A percentile compares a stretch with the other conserved stretches of the same genome.
Conservation (phyloP, 2,329 filamentous ascomycete species). For the Calonectria pteridis region DNA sequence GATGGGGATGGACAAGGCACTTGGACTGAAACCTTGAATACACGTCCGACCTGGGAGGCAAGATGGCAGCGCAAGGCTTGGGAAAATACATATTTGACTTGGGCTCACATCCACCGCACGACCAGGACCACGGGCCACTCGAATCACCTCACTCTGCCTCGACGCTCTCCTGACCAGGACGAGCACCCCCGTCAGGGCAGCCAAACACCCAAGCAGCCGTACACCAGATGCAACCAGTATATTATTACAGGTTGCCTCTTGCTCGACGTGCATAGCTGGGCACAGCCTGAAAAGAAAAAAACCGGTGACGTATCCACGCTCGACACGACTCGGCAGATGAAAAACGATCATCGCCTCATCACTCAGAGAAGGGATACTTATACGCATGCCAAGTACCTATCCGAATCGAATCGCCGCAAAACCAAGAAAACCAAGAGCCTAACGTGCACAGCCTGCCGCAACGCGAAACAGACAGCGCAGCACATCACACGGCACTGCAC, state of each 20-base stretch:
- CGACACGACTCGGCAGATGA: slow-evolving; percentile 35
- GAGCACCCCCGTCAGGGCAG: slow-evolving; percentile 39
- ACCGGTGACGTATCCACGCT: slow-evolving; percentile 40
- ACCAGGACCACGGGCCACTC: slow-evolving; percentile 41
- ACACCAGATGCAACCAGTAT: slow-evolving; percentile 35
- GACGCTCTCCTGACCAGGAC: slow-evolving; percentile 44
- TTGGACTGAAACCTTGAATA: slow-evolving; percentile 16
- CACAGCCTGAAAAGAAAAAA: slow-evolving; percentile 33
- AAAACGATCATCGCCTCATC: slow-evolving; percentile 19
- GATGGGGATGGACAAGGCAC: slow-evolving; percentile 9
- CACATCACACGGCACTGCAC: background rate
- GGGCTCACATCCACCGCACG: slow-evolving; percentile 30
- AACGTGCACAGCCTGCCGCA: slow-evolving; percentile 22
- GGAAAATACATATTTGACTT: slow-evolving; percentile 15
- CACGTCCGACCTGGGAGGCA: slow-evolving; percentile 5
- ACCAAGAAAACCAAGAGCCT: background rate
- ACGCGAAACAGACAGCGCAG: slow-evolving; percentile 21
- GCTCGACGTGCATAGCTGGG: slow-evolving; percentile 35
- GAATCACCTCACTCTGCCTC: slow-evolving; percentile 46
- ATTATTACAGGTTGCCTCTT: slow-evolving; percentile 37
- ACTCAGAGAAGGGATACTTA: slow-evolving; percentile 6
- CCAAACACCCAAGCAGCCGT: slow-evolving; percentile 40
- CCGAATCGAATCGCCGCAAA: background rate
- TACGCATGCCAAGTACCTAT: slow-evolving; percentile 36
- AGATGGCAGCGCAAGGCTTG: slow-evolving; percentile 4